Conservation (phyloP, 257 asterid genomes). For the Nicotiana noctiflora region DNA sequence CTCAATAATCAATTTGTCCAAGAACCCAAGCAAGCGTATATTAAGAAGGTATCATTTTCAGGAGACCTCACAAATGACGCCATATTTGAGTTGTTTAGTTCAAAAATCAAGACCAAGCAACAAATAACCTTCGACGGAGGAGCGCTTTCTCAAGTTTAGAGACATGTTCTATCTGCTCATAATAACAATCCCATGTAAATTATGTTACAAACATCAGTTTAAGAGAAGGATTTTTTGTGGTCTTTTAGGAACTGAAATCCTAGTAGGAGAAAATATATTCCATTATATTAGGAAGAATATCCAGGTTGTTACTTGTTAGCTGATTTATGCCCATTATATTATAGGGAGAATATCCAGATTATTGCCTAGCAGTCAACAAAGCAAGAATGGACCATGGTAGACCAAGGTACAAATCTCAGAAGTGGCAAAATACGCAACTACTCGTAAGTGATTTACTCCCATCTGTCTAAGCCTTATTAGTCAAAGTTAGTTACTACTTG, state of each 20-base stretch:
- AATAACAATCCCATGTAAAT: background rate
- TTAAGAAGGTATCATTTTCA: background rate
- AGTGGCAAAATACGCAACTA: no score
- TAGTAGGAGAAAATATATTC: background rate
- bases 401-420: background rate
- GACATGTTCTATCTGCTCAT: background rate
- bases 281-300: background rate
- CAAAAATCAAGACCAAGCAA: background rate
- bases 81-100: background rate
- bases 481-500: no score
- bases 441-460: no score
- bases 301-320: background rate
- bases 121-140: background rate
- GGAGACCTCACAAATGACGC: background rate
- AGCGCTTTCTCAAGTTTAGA: background rate
- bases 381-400: background rate
- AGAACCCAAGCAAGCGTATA: background rate
- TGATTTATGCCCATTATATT: background rate
- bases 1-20: background rate
- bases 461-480: no score
- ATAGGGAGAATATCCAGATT: no score
- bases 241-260: background rate
- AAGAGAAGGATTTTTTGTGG: background rate
- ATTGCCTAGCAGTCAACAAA: background rate
- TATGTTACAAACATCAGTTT: background rate